A percentile compares a stretch with the other conserved stretches of the same genome.
Evolutionary conservation across 1,284 basidiomycete species (phyloP).

Genomic region (Leucoagaricus sp.): DNA sequence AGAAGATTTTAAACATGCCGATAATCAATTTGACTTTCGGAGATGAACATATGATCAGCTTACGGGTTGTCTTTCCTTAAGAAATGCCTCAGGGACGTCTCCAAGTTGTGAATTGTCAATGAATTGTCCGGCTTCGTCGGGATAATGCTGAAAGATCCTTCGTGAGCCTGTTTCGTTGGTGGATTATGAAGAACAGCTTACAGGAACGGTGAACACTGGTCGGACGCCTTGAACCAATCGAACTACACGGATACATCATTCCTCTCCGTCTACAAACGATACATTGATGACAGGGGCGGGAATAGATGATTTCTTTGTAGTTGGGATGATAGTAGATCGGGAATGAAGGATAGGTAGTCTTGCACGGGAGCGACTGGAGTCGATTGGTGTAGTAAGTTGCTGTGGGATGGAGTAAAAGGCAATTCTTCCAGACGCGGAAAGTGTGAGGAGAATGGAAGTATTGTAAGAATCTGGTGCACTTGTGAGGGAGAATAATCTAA

Average conservation of each 20-base stretch:
- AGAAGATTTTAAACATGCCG: background rate
- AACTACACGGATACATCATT: slow-evolving; percentile 56
- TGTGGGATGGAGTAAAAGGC: slow-evolving; percentile 62
- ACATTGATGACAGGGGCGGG: slow-evolving; percentile 49
- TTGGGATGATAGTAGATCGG: slow-evolving; percentile 47
- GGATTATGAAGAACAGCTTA: slow-evolving; percentile 34
- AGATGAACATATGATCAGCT: slow-evolving; percentile 11
- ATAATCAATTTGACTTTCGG: slow-evolving; percentile 14
- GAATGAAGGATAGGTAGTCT: slow-evolving; percentile 53
- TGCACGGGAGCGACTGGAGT: slow-evolving; percentile 38
- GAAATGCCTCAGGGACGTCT: slow-evolving; percentile 31
- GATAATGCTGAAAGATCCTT: slow-evolving; percentile 43
- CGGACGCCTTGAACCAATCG: slow-evolving; percentile 64
- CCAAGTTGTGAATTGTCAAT: slow-evolving; percentile 41
- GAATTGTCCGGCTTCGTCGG: slow-evolving; percentile 57
- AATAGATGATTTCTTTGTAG: slow-evolving; percentile 40
- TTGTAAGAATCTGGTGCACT: slow-evolving; percentile 24
- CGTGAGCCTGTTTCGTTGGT: slow-evolving; percentile 4
- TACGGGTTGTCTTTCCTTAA: slow-evolving; percentile 43
- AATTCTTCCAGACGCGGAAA: slow-evolving; percentile 69
- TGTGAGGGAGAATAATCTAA: slow-evolving; percentile 54
- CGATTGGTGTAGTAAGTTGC: slow-evolving; percentile 41
- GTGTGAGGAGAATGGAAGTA: slow-evolving; percentile 52
- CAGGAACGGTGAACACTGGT: slow-evolving; percentile 67
- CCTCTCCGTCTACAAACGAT: slow-evolving; percentile 42